Conservation (phyloP, 805 yeast genomes). For the Metschnikowia drakensbergensis region DNA sequence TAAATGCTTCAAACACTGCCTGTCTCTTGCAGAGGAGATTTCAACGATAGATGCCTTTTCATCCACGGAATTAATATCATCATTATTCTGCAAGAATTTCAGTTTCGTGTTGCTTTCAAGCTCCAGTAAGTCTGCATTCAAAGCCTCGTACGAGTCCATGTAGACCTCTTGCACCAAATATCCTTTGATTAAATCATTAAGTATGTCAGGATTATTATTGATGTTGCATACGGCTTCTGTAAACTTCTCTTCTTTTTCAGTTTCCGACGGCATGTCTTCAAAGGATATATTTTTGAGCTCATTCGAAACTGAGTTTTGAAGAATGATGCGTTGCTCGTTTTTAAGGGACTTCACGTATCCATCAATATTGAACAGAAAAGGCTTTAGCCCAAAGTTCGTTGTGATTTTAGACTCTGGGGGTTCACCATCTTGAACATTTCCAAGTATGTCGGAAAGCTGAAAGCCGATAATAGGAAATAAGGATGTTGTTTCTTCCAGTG, state of each 20-base stretch:
- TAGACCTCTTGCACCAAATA: constrained; percentile 40
- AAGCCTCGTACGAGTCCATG: constrained; percentile 32
- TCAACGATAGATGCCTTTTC: neutral
- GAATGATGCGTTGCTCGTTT: constrained; percentile 5
- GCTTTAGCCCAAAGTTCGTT: constrained; percentile 55
- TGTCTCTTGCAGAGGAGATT: constrained; percentile 5
- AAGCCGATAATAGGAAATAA: constrained; percentile 19
- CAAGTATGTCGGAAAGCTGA: constrained; percentile 11
- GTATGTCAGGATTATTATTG: constrained; percentile 25
- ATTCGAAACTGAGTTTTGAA: constrained; percentile 7
- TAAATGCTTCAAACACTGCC: constrained; percentile 6
- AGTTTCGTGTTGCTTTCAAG: constrained; percentile 16
- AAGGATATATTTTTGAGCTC: constrained; percentile 2
- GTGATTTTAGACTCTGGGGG: constrained; percentile 25
- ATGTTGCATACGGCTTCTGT: constrained; percentile 23
- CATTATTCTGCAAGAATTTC: neutral
- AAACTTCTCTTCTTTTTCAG: constrained; percentile 4
- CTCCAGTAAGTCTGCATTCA: constrained; percentile 28
- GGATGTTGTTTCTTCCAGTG: constrained; percentile 12
- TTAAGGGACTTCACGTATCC: constrained; percentile 50
- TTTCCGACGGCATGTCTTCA: neutral
- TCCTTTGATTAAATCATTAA: constrained; percentile 35
- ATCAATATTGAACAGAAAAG: constrained; percentile 59
- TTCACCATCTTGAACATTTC: constrained; percentile 2
- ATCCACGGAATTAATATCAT: neutral